Evolutionary conservation across 306 rosid genomes (phyloP).

Genomic region (Vachellia pachyceras): DNA sequence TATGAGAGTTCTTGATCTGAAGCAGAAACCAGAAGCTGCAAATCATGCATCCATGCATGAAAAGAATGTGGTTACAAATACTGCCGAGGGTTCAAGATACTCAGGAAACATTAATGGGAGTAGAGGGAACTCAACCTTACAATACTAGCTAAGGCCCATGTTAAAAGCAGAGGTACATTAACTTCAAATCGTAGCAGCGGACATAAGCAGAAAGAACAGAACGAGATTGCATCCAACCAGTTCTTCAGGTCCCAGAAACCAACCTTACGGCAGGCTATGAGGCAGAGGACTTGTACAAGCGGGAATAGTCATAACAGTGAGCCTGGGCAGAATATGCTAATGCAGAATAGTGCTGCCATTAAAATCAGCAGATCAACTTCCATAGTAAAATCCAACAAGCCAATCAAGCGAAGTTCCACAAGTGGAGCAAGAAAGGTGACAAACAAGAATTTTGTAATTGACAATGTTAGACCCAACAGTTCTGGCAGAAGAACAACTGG

Average conservation of each 20-base stretch:
- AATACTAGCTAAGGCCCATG: slow-evolving; percentile 51
- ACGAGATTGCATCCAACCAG: slow-evolving; percentile 57
- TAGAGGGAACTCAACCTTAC: slow-evolving; percentile 65
- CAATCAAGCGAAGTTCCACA: slow-evolving; percentile 36
- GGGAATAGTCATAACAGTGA: not conserved
- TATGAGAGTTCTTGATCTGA: not conserved
- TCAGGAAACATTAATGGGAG: not conserved
- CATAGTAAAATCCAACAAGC: slow-evolving; percentile 55
- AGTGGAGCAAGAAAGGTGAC: not conserved
- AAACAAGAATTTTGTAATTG: not conserved
- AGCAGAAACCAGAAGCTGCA: slow-evolving; percentile 10
- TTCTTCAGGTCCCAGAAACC: slow-evolving; percentile 12
- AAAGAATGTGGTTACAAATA: not conserved
- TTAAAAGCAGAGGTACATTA: slow-evolving; percentile 25
- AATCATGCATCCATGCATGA: not conserved
- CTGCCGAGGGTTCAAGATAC: not conserved
- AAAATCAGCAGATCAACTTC: slow-evolving; percentile 56
- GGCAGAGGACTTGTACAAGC: not conserved
- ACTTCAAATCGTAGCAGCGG: slow-evolving; percentile 50
- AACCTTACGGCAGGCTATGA: not conserved
- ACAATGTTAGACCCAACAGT: slow-evolving; percentile 28
- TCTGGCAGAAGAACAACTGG: slow-evolving; percentile 47
- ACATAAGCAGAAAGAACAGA: slow-evolving; percentile 51
- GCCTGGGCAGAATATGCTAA: not conserved
- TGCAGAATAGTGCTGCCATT: slow-evolving; percentile 18